These are phyloP conservation scores for Jamesozyma hellenica DNA, from an alignment of 805 yeast species.

Conservation along the genomic window DNA sequence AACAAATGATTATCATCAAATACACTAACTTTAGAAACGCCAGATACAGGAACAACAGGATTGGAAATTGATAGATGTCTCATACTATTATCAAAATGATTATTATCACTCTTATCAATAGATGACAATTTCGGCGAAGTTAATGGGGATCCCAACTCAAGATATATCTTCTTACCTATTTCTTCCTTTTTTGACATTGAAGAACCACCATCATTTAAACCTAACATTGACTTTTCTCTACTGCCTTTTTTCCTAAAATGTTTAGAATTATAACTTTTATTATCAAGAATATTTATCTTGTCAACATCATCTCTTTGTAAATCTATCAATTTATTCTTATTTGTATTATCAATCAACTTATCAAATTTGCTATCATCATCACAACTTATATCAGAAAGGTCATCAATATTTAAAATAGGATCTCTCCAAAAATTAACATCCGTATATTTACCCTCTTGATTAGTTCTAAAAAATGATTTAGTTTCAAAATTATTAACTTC, in stretches of 20 bases:
- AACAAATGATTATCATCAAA: slow-evolving; percentile 17
- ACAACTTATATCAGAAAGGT: slow-evolving; percentile 43
- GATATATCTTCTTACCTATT: slow-evolving; percentile 26
- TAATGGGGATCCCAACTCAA: slow-evolving; percentile 28
- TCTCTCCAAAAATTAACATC: slow-evolving; percentile 92
- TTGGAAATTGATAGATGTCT: slow-evolving; percentile 12
- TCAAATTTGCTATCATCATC: slow-evolving; percentile 17
- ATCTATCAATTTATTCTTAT: slow-evolving; percentile 2
- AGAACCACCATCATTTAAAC: neutral
- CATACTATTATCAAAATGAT: slow-evolving; percentile 9
- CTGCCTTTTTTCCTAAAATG: neutral
- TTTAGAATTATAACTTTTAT: neutral
- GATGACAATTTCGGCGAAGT: slow-evolving; percentile 23
- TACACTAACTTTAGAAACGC: slow-evolving; percentile 19
- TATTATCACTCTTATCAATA: slow-evolving; percentile 7
- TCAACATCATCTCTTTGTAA: slow-evolving; percentile 2
- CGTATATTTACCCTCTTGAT: slow-evolving; percentile 42
- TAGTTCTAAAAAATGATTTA: slow-evolving; percentile 15
- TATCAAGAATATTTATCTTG: neutral
- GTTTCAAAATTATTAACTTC: slow-evolving; percentile 10
- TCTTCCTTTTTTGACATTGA: slow-evolving; percentile 8
- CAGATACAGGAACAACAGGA: slow-evolving; percentile 15
- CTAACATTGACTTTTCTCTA: neutral
- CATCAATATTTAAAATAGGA: slow-evolving; percentile 56
- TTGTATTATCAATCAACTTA: neutral